Percentiles rank a stretch among this genome's conserved stretches.
Conservation (phyloP, 805 yeast genomes). For the Yamadazyma sp. region DNA sequence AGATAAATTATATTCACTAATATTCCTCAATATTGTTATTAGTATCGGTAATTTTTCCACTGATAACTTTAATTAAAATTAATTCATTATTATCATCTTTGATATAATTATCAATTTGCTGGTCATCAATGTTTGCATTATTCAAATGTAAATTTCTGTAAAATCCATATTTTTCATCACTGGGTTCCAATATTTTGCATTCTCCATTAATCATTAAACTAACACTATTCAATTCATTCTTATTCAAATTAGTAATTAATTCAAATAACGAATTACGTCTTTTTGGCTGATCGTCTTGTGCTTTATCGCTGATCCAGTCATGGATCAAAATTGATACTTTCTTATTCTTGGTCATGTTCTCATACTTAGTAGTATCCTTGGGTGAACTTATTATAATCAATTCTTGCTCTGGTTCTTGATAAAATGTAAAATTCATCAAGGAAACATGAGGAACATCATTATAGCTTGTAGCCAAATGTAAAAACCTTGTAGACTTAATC, state of each 20-base stretch:
- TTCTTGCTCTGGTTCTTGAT: conserved; percentile 38
- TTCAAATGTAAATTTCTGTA: conserved; percentile 61
- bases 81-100: conserved; percentile 61
- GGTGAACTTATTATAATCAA: conserved; percentile 72
- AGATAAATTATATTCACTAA: too few relatives aligned
- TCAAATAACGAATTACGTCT: conserved; percentile 38
- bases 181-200: conserved; percentile 49
- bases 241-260: conserved; percentile 72
- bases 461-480: conserved; percentile 81
- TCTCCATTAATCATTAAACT: conserved; percentile 79
- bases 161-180: conserved; percentile 47
- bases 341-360: conserved; percentile 68
- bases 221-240: conserved; percentile 71
- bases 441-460: conserved; percentile 81
- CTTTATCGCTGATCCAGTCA: conserved; percentile 75
- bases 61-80: conserved; percentile 59
- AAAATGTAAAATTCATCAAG: conserved; percentile 84
- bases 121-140: conserved; percentile 65
- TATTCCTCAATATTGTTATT: conserved; percentile 54
- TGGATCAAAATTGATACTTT: conserved; percentile 81
- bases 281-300: conserved; percentile 21
- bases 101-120: conserved; percentile 51
- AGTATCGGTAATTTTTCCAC: conserved; percentile 77
- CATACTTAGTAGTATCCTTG: conserved; percentile 67
- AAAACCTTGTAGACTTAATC: conserved; percentile 60